Evolutionary conservation across 2,329 filamentous ascomycete species (phyloP).

Genomic region (Fusarium sp.): DNA sequence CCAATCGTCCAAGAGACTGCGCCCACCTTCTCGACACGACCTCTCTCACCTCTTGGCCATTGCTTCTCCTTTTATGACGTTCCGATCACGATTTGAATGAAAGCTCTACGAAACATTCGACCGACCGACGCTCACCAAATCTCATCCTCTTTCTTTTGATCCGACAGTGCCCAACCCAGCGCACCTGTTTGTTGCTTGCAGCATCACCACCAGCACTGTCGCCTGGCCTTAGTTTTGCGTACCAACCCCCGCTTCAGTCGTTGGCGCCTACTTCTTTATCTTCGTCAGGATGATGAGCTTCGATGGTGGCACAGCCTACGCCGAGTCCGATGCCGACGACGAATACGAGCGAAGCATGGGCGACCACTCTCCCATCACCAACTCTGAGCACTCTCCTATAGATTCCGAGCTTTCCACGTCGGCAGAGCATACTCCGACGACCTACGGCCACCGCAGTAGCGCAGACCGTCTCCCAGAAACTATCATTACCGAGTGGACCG

Average conservation of each 20-base stretch:
- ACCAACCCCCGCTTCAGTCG: constrained; percentile 13
- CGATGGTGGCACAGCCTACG: constrained; percentile 76
- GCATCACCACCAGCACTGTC: constrained; percentile 25
- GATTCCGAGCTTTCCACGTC: constrained; percentile 78
- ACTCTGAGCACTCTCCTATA: constrained; percentile 77
- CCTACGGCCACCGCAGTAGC: constrained; percentile 75
- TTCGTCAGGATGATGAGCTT: constrained; percentile 66
- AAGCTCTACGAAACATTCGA: constrained; percentile 27
- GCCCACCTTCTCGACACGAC: constrained; percentile 31
- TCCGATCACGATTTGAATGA: constrained; percentile 39
- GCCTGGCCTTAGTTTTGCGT: constrained; percentile 22
- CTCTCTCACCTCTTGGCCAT: constrained; percentile 11
- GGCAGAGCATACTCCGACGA: constrained; percentile 83
- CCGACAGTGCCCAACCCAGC: constrained; percentile 31
- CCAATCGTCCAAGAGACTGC: constrained; percentile 35
- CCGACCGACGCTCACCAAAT: constrained; percentile 24
- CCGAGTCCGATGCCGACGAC: constrained; percentile 85
- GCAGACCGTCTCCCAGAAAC: constrained; percentile 78
- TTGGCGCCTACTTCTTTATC: constrained; percentile 34
- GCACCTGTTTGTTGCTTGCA: constrained; percentile 29
- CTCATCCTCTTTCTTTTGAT: constrained; percentile 23
- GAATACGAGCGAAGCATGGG: constrained; percentile 82
- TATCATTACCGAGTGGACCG: constrained; percentile 83
- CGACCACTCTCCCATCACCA: constrained; percentile 75
- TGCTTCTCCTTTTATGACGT: constrained; percentile 17